phyloP scores from a whole-genome alignment of 345 rosid species.

The Gossypium mustelinum region DNA sequence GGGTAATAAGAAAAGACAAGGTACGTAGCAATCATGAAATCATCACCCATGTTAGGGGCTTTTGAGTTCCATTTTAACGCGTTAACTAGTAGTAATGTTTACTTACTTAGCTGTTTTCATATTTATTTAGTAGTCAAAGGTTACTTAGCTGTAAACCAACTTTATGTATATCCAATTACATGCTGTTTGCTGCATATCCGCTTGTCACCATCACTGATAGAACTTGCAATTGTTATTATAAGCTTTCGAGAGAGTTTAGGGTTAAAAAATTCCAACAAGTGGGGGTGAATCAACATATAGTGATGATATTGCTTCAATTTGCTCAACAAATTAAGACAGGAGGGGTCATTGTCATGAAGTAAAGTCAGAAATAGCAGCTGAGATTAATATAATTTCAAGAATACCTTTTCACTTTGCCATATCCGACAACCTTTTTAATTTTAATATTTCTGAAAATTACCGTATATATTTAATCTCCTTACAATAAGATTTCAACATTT shows the following conservation, averaged over 20 bases:
- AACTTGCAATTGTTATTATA: constrained; percentile 12
- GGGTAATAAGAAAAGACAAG: no score
- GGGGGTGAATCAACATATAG: background rate
- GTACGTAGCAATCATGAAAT: background rate
- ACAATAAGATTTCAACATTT: no score
- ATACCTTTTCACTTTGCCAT: no score
- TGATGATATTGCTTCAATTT: no score
- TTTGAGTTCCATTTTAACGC: constrained; percentile 39
- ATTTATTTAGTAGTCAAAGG: background rate
- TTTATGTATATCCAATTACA: no score
- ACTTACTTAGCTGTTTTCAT: no score
- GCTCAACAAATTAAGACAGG: no score
- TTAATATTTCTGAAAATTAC: no score
- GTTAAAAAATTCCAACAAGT: background rate
- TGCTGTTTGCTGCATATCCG: background rate
- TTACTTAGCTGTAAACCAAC: constrained; percentile 39
- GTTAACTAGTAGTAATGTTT: constrained; percentile 5
- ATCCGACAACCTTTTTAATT: background rate
- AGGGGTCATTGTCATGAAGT: background rate
- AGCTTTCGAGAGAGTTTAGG: background rate
- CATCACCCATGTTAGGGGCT: constrained; percentile 28
- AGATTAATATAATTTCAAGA: background rate
- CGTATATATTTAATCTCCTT: no score
- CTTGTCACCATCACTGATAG: background rate
- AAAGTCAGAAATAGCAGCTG: background rate